Evolutionary conservation across 371 early-diverging fungal genomes (phyloP), one percentile per base, ranked within the genome.

Genomic region (Mucor indicus): DNA sequence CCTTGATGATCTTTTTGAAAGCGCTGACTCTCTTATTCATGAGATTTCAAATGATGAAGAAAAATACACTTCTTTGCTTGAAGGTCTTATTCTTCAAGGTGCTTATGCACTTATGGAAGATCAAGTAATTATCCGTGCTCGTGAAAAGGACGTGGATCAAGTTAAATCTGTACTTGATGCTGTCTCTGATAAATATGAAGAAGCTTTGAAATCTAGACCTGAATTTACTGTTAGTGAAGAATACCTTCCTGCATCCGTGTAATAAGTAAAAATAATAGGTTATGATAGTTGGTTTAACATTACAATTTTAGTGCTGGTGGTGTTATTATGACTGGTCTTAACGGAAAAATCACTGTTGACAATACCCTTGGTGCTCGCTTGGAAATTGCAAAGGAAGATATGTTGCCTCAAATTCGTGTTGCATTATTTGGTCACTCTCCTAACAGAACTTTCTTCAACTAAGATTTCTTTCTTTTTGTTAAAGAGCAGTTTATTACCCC

Each of bases 291-390:
- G n/a, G n/a, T n/a, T n/a, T n/a, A n/a, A n/a, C n/a, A 20, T 22
- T 20, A 12, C 11, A 23, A 7, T 39, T 2, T 13, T 44, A 86
- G 90, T 67, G 87, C 89, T 57, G 98, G 98, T 54, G 98, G 98
- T 53, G 89, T 97, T 35, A 79, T 42, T 33, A 73, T 94, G 24
- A 69, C 85, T 31, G 84, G 86, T 21, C 67, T 81, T 31, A 76
- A 84, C 38, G 95, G 91, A 39, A 81, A 87, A 29, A 93, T 95
- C 62, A 76, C 75, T 37, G 81, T 87, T 48, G 77, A 86, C 63
- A 98, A 98, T 72, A 95, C 98, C 27, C 79, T 95, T 37, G 92
- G 91, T 66, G 79, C 87, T 17, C 87, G 98, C 40, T 74, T 98
- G 54, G 89, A 87, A 4, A 79, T 89, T 55, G 75, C 81, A 38